Percentiles rank a stretch among this genome's conserved stretches.
These are phyloP conservation scores for Osmanthus fragrans DNA, from an alignment of 257 asterid species.

Conservation along the genomic window DNA sequence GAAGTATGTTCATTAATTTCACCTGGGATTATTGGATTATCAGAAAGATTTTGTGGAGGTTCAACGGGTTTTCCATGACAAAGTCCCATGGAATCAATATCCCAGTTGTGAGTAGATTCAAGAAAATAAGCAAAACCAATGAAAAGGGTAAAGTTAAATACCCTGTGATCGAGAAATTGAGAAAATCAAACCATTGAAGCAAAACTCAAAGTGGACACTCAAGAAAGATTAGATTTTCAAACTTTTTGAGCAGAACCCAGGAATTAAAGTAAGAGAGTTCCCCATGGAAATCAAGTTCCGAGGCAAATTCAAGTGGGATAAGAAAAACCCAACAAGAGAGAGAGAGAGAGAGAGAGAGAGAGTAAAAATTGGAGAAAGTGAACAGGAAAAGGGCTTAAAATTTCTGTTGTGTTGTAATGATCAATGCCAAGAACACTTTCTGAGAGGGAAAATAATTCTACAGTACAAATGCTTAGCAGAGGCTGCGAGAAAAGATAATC, in stretches of 20 bases:
- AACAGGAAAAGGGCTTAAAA: slow-evolving; percentile 25
- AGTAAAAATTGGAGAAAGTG: not conserved
- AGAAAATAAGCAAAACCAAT: not conserved
- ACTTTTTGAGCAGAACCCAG: no score
- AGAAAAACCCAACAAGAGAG: slow-evolving; percentile 20
- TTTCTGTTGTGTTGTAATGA: slow-evolving; percentile 31
- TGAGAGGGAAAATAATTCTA: no score
- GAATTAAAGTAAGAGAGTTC: no score
- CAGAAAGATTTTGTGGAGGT: slow-evolving; percentile 37
- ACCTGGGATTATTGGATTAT: slow-evolving; percentile 32
- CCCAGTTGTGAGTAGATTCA: slow-evolving; percentile 22
- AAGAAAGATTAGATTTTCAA: not conserved
- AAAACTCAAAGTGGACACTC: no score
- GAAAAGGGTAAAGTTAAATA: not conserved
- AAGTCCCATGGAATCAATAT: slow-evolving; percentile 47
- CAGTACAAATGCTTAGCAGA: no score
- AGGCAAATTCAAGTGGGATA: slow-evolving; percentile 7
- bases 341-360: not conserved
- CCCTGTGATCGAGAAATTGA: not conserved
- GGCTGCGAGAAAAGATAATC: no score
- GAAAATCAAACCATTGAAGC: not conserved
- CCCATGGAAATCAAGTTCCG: no score
- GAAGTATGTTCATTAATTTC: slow-evolving; percentile 32
- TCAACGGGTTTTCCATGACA: slow-evolving; percentile 58
- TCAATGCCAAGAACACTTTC: slow-evolving; percentile 22